Evolutionary conservation across 2,329 filamentous ascomycete genomes (phyloP).

Genomic region (Neonectria sp.): DNA sequence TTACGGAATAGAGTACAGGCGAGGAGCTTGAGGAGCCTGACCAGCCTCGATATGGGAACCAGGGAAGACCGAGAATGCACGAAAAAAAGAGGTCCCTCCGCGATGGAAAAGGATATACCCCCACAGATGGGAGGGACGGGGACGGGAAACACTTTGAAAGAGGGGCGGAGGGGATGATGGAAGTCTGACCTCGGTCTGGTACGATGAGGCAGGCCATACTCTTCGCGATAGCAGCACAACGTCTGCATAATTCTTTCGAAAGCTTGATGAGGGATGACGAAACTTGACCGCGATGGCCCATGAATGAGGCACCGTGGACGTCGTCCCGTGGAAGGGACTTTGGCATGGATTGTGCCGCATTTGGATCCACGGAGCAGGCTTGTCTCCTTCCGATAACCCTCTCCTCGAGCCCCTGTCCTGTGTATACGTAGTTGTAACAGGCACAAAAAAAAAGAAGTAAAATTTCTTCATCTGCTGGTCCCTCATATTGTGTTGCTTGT

Average conservation of each 20-base stretch:
- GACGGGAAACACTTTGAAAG: conserved; percentile 32
- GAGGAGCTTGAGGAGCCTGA: conserved; percentile 41
- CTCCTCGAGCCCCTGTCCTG: conserved; percentile 46
- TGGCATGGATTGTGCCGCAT: conserved; percentile 40
- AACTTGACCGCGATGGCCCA: conserved; percentile 28
- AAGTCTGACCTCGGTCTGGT: conserved; percentile 48
- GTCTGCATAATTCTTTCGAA: conserved; percentile 51
- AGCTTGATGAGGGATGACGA: conserved; percentile 39
- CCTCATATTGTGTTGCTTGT: background rate
- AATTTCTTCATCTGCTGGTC: conserved; percentile 42
- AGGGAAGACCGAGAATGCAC: conserved; percentile 54
- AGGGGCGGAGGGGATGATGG: conserved; percentile 39
- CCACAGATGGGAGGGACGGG: conserved; percentile 40
- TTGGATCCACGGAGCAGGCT: conserved; percentile 43
- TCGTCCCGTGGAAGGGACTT: conserved; percentile 43
- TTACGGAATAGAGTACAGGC: conserved; percentile 48
- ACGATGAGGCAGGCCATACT: conserved; percentile 48
- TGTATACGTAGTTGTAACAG: conserved; percentile 59
- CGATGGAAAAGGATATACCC: conserved; percentile 48
- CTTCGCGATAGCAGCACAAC: conserved; percentile 45
- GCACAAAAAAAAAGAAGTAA: conserved; percentile 55
- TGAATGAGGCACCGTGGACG: conserved; percentile 27
- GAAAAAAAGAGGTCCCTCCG: conserved; percentile 43
- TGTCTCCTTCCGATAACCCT: conserved; percentile 38
- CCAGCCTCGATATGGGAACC: conserved; percentile 48